Percentiles rank a stretch among this genome's conserved stretches.
Evolutionary conservation across 2,329 filamentous ascomycete species (phyloP).

Genomic region (Zasmidium citrigriseum): DNA sequence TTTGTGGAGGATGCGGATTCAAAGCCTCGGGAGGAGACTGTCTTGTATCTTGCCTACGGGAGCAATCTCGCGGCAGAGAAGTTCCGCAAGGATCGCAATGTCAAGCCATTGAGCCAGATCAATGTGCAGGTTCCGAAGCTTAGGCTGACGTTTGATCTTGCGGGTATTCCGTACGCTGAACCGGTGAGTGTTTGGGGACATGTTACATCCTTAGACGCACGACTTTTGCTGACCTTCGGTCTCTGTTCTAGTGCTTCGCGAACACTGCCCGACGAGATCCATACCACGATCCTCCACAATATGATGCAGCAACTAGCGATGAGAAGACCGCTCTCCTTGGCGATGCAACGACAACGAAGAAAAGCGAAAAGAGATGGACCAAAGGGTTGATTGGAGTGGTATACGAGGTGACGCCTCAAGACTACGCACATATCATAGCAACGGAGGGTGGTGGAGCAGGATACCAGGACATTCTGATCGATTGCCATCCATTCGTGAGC

Average conservation of each 20-base stretch:
- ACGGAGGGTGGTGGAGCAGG: conserved; percentile 84
- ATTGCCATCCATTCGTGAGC: conserved; percentile 71
- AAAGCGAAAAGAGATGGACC: conserved; percentile 64
- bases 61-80: conserved; percentile 82
- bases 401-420: conserved; percentile 83
- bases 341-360: not conserved
- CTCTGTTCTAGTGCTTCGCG: conserved; percentile 90
- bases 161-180: conserved; percentile 82
- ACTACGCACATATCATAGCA: conserved; percentile 83
- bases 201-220: too few species aligned
- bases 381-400: conserved; percentile 90
- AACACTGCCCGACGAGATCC: conserved; percentile 67
- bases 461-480: conserved; percentile 82
- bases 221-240: too few species aligned
- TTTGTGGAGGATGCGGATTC: conserved; percentile 17
- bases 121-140: conserved; percentile 81
- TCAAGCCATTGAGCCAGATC: conserved; percentile 76
- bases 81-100: conserved; percentile 75
- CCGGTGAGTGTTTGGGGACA: too few species aligned
- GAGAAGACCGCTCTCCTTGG: conserved; percentile 38
- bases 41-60: conserved; percentile 69
- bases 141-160: conserved; percentile 78
- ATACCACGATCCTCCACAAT: conserved; percentile 25
- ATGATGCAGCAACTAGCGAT: conserved; percentile 16
- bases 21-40: conserved; percentile 24